Evolutionary conservation across 2,329 filamentous ascomycete genomes (phyloP).

Genomic region (Calonectria fujianensis): DNA sequence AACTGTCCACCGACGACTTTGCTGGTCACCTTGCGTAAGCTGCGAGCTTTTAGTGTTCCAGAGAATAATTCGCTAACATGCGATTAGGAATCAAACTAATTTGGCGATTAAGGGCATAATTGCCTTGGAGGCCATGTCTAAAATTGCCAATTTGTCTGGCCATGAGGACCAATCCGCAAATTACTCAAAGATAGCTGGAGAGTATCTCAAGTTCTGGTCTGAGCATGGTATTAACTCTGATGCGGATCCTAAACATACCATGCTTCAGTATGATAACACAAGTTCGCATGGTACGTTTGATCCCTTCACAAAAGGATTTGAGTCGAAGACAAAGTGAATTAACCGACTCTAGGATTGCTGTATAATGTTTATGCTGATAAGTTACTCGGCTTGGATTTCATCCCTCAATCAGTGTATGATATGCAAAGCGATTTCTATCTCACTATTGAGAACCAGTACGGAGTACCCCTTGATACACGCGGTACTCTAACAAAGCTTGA

Average conservation of each 20-base stretch:
- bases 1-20: constrained; percentile 90
- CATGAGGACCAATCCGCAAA: constrained; percentile 73
- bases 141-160: constrained; percentile 78
- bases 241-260: constrained; percentile 78
- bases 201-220: constrained; percentile 85
- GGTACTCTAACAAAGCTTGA: constrained; percentile 90
- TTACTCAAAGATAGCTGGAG: constrained; percentile 77
- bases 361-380: constrained; percentile 91
- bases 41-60: too few relatives aligned
- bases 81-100: constrained; percentile 81
- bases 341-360: constrained; percentile 61
- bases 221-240: constrained; percentile 82
- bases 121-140: constrained; percentile 86
- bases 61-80: neutral
- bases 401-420: constrained; percentile 84
- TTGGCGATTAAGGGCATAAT: constrained; percentile 90
- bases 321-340: neutral
- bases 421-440: constrained; percentile 87
- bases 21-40: constrained; percentile 69
- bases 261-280: constrained; percentile 83
- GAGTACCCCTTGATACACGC: constrained; percentile 87
- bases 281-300: constrained; percentile 63
- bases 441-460: constrained; percentile 82
- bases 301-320: too few relatives aligned
- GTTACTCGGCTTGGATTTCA: constrained; percentile 84